Evolutionary conservation across 192 early-diverging fungal species (phyloP).

Genomic region (Endogone sp.): DNA sequence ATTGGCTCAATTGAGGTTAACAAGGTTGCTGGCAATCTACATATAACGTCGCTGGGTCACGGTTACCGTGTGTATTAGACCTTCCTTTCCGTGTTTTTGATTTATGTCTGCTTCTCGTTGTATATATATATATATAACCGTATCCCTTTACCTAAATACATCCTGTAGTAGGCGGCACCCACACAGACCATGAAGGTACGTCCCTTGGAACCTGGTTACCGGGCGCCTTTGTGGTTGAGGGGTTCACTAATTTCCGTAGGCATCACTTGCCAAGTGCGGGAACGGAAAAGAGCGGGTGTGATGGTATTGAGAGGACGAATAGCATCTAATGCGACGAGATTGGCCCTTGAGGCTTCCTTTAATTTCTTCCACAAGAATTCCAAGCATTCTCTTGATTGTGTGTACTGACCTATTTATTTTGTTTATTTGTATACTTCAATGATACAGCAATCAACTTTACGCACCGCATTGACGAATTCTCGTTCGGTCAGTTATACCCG

Average conservation of each 20-base stretch:
- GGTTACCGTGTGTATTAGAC: slow-evolving; percentile 55
- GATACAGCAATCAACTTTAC: slow-evolving; percentile 85
- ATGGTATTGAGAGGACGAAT: no score
- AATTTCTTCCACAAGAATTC: no score
- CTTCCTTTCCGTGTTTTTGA: not conserved
- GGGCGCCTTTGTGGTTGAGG: not conserved
- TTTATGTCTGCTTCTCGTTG: not conserved
- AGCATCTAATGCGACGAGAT: no score
- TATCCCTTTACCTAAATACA: not conserved
- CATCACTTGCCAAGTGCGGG: no score
- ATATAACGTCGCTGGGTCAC: slow-evolving; percentile 87
- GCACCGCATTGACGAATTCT: slow-evolving; percentile 87
- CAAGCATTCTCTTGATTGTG: no score
- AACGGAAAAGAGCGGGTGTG: no score
- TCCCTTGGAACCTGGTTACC: not conserved
- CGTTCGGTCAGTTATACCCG: slow-evolving; percentile 85
- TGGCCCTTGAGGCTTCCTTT: no score
- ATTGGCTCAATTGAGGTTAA: slow-evolving; percentile 68
- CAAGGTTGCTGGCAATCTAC: slow-evolving; percentile 85
- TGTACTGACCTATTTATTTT: no score
- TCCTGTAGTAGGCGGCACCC: slow-evolving; percentile 40
- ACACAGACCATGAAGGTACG: slow-evolving; percentile 63
- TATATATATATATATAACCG: not conserved
- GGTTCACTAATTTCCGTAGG: not conserved
- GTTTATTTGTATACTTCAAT: slow-evolving; percentile 1